Conservation (phyloP, 2,329 filamentous ascomycete species). For the Cladosporium colombiae region DNA sequence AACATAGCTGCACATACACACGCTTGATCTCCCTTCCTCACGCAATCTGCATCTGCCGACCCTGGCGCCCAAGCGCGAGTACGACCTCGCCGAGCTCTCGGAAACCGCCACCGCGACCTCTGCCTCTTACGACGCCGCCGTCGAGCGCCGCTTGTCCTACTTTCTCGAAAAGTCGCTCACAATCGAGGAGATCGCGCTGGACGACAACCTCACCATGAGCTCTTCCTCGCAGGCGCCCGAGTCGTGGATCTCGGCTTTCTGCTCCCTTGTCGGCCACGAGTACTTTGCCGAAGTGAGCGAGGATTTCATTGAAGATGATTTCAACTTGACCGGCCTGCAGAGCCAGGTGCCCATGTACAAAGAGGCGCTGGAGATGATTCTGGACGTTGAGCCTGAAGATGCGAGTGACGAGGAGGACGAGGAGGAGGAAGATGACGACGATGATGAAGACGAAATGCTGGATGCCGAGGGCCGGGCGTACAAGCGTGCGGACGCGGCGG, state of each 20-base stretch:
- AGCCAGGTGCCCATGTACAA: constrained; percentile 98
- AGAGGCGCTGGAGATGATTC: constrained; percentile 97
- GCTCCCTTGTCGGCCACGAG: constrained; percentile 91
- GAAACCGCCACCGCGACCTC: constrained; percentile 17
- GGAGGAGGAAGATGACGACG: constrained; percentile 65
- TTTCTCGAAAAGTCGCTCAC: constrained; percentile 35
- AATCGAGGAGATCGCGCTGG: constrained; percentile 24
- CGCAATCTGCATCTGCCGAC: not conserved
- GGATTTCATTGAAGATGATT: constrained; percentile 99
- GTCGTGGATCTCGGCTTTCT: constrained; percentile 98
- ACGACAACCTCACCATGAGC: constrained; percentile 48
- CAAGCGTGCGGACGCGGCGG: constrained; percentile 45
- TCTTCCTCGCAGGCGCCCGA: constrained; percentile 65
- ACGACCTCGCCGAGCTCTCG: constrained; percentile 18
- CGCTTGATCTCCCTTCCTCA: not conserved
- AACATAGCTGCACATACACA: constrained; percentile 6
- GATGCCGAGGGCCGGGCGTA: constrained; percentile 57
- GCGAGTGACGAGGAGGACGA: constrained; percentile 83
- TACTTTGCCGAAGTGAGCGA: constrained; percentile 99
- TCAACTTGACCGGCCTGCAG: constrained; percentile 94
- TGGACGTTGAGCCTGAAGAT: constrained; percentile 96
- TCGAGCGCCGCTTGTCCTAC: constrained; percentile 28
- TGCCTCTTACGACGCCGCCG: constrained; percentile 8
- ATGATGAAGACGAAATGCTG: constrained; percentile 55
- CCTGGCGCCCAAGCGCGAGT: constrained; percentile 18